Percentiles rank a stretch among this genome's conserved stretches.
These are phyloP conservation scores for Cercophora sp. DNA, from an alignment of 495 filamentous ascomycete species.

Conservation along the genomic window DNA sequence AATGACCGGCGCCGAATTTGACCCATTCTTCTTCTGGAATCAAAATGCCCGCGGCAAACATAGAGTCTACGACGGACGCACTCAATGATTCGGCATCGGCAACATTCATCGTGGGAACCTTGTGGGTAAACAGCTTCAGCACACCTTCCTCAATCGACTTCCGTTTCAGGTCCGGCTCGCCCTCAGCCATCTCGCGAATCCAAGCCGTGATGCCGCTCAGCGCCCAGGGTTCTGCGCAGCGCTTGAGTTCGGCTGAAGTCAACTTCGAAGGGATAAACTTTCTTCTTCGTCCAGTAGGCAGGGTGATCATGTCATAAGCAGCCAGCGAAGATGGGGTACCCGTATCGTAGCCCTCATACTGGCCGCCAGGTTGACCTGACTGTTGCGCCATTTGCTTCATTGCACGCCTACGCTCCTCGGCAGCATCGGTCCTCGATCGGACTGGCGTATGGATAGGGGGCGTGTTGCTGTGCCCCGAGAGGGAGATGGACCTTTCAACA, in stretches of 20 bases:
- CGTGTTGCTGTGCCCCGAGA: constrained; percentile 75
- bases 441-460: constrained; percentile 77
- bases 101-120: constrained; percentile 98
- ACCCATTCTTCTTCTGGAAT: constrained; percentile 97
- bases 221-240: constrained; percentile 88
- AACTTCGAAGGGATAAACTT: constrained; percentile 88
- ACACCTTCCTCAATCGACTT: constrained; percentile 80
- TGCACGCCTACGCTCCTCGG: constrained; percentile 54
- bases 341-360: constrained; percentile 48
- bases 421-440: constrained; percentile 92
- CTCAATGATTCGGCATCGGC: constrained; percentile 91
- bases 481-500: constrained; percentile 82
- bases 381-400: constrained; percentile 56
- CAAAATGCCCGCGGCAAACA: constrained; percentile 74
- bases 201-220: constrained; percentile 82
- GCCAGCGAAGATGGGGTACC: constrained; percentile 50
- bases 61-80: constrained; percentile 70
- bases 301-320: constrained; percentile 64
- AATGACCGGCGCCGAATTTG: constrained; percentile 70
- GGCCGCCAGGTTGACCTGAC: constrained; percentile 39
- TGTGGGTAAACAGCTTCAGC: constrained; percentile 86
- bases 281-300: constrained; percentile 65
- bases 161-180: constrained; percentile 74
- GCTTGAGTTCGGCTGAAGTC: constrained; percentile 75
- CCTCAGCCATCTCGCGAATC: constrained; percentile 84